Evolutionary conservation across 257 asterid species (phyloP), one percentile per base, ranked within the genome.

Genomic region (Solanum dulcamara): DNA sequence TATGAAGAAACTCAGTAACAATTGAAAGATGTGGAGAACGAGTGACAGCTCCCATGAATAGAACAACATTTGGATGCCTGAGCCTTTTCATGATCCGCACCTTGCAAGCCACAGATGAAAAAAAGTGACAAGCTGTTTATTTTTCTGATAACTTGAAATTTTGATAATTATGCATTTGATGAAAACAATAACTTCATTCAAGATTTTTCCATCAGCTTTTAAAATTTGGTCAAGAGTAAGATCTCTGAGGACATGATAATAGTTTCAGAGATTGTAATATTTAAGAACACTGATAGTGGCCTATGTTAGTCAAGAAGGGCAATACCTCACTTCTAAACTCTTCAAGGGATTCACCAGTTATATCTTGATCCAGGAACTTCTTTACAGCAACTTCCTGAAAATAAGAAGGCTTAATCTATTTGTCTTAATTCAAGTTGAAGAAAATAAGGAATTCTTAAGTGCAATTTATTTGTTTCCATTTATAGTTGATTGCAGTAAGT

Each of bases 1-100:
- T 92, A 80, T 97, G 99, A 85, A 96, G 99, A 88, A 96, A 96
- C 85, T 96, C 99, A 38, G 99, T 94, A 87, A 96, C 84, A 88
- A 96, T 96, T 4, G 99, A 96, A 88, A 96, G 99, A 89, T 96
- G 92, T 79, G 99, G 99, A 82, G 98, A 97, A 68, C 97, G 99
- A 46, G 99, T 96, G 80, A 96, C 88, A 87, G 99, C 98, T 90
- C 99, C 99, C 99, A 96, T 96, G 92, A 96, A 96, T 84, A 96
- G 97, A 87, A 96, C 98, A 84, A 94, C 97, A 84, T 93, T 96
- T 66, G 99, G 99, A 89, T 96, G 99, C 84, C 99, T 93, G 86
- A 94, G 90, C 86, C 90, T 93, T 89, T 86, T 96, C 99, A 96
- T 96, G 89, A 96, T 93, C 67, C 93, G 90, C 60, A 96, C 94